These are phyloP conservation scores for Seiridium cupressi DNA, from an alignment of 2,329 filamentous ascomycete genomes.

Conservation along the genomic window DNA sequence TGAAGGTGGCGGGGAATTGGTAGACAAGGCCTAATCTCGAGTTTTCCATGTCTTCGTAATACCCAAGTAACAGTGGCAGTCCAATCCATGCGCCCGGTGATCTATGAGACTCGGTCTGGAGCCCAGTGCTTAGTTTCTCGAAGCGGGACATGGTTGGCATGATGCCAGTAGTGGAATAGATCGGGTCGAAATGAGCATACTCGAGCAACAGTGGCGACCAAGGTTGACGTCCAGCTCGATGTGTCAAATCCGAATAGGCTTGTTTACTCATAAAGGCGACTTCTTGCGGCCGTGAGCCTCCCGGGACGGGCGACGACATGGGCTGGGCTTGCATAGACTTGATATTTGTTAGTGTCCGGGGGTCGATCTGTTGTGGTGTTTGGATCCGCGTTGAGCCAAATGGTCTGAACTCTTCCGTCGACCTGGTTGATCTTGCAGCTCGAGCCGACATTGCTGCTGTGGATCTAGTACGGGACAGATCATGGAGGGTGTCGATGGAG, in stretches of 20 bases:
- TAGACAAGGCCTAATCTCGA: slow-evolving; percentile 75
- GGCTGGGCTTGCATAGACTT: slow-evolving; percentile 37
- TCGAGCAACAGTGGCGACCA: slow-evolving; percentile 66
- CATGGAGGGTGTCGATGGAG: slow-evolving; percentile 77
- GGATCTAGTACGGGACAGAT: slow-evolving; percentile 66
- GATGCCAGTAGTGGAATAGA: slow-evolving; percentile 61
- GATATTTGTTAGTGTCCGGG: slow-evolving; percentile 48
- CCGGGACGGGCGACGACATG: slow-evolving; percentile 29
- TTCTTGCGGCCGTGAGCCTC: slow-evolving; percentile 36
- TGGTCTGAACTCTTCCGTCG: slow-evolving; percentile 43
- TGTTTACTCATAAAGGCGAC: slow-evolving; percentile 52
- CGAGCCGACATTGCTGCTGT: slow-evolving; percentile 36
- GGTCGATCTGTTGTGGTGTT: slow-evolving; percentile 60
- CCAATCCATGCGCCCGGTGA: slow-evolving; percentile 59
- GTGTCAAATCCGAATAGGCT: slow-evolving; percentile 45
- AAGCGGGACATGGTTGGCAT: slow-evolving; percentile 64
- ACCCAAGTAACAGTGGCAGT: slow-evolving; percentile 60
- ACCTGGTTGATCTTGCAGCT: slow-evolving; percentile 33
- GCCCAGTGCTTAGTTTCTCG: slow-evolving; percentile 58
- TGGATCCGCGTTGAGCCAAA: slow-evolving; percentile 62
- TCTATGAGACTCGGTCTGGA: slow-evolving; percentile 53
- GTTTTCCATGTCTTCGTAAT: slow-evolving; percentile 71
- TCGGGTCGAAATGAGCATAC: slow-evolving; percentile 64
- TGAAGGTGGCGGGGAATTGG: slow-evolving; percentile 66
- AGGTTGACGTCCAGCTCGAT: slow-evolving; percentile 38